Conservation (phyloP, 768 basidiomycete genomes). For the Rhizopogon vulgaris region DNA sequence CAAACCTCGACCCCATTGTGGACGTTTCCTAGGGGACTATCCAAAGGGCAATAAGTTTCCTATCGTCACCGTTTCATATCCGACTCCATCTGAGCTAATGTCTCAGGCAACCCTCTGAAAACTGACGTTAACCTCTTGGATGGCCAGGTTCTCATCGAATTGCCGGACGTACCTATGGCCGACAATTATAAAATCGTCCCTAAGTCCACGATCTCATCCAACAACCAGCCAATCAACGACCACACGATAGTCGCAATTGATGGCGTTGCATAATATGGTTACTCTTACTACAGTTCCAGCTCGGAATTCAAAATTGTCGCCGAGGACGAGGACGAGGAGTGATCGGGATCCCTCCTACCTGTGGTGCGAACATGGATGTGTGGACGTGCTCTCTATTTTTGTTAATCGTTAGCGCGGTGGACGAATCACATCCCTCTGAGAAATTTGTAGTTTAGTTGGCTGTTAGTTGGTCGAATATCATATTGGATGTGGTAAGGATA, state of each 20-base stretch:
- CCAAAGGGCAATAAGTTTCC: conserved; percentile 8
- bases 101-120: conserved; percentile 19
- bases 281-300: conserved; percentile 17
- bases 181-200: conserved; percentile 27
- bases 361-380: not conserved
- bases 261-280: conserved; percentile 12
- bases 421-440: too few species aligned
- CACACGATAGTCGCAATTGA: conserved; percentile 21
- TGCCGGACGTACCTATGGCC: conserved; percentile 24
- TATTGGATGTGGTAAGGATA: too few species aligned
- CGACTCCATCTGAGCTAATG: conserved; percentile 2
- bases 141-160: conserved; percentile 19
- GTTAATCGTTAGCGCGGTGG: too few species aligned
- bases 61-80: not conserved
- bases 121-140: conserved; percentile 21
- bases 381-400: not conserved
- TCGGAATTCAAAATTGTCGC: conserved; percentile 19
- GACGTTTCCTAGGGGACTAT: too few species aligned
- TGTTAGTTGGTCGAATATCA: too few species aligned
- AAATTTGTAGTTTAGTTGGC: too few species aligned
- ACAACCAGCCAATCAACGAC: conserved; percentile 2
- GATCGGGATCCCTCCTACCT: not conserved
- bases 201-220: conserved; percentile 10
- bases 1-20: conserved; percentile 10
- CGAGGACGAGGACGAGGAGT: not conserved